Evolutionary conservation across 306 rosid species (phyloP), one percentile per base, ranked within the genome.

Genomic region (Heteromeles arbutifolia): DNA sequence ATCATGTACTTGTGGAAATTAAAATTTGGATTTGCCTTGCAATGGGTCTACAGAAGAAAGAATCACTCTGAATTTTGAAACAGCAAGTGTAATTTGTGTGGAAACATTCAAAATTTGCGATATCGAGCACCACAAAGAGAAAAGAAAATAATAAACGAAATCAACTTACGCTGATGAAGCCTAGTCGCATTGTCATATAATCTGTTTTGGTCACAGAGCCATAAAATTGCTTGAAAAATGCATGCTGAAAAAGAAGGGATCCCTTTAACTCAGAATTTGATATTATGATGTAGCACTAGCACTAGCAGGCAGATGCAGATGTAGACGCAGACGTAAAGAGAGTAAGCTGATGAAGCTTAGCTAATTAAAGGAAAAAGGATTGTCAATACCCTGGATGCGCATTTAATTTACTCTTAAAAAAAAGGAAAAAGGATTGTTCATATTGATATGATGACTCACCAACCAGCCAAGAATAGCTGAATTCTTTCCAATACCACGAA

Each of bases 1-100:
- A 81, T 73, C 85, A 81, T 81, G 74, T 81, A 81, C 67, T 81
- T 81, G 71, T 81, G 74, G 78, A 81, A 81, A 72, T 81, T 71
- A 44, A 66, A 81, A 69, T 81, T 72, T 65, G 70, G 85, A 56
- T 81, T 81, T 44, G 75, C 65, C 41, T 64, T 77, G 78, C 85
- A 76, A 34, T 81, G 84, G 29, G 81, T 77, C 84, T 81, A 34
- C 26, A 45, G 19, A 13, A 64, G 5, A 39, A 39, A 39, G 11
- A 78, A n/a, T 28, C 1, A 68, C 26, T 11, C 18, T 5, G 50
- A 63, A 21, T 31, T 13, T 29, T 28, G 34, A 21, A n/a, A 44
- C 17, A 53, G 29, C 24, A 34, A 34, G 39, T 34, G 39, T 34
- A 34, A 34, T 34, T 34, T 34, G 39, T 6, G 39, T 7, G 39